Conservation (phyloP, 2,329 filamentous ascomycete genomes). For the Diaporthe sp. region DNA sequence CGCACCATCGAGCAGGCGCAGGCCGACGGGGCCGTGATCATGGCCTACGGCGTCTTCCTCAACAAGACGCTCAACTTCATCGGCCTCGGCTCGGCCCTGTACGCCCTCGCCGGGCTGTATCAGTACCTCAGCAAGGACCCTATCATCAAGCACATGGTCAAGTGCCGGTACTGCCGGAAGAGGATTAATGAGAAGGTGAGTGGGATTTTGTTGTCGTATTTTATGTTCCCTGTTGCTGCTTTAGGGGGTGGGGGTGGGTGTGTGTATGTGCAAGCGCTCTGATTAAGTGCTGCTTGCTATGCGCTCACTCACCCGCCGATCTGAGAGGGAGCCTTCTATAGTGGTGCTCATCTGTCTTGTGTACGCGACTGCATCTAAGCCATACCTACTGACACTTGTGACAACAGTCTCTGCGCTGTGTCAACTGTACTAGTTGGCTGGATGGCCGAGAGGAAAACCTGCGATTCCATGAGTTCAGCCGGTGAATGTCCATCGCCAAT, state of each 20-base stretch:
- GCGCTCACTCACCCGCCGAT: neutral
- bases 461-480: neutral
- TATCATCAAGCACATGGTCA: slow-evolving; percentile 79
- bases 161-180: slow-evolving; percentile 78
- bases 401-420: slow-evolving; percentile 58
- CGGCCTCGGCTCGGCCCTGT: slow-evolving; percentile 75
- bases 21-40: slow-evolving; percentile 78
- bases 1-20: slow-evolving; percentile 79
- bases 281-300: neutral
- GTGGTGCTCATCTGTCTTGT: neutral
- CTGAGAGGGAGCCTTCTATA: neutral
- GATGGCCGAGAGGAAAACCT: slow-evolving; percentile 62
- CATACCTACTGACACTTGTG: neutral
- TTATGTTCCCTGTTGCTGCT: neutral
- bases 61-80: slow-evolving; percentile 76
- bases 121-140: slow-evolving; percentile 73
- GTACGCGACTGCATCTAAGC: neutral
- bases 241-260: neutral
- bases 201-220: neutral
- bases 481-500: neutral
- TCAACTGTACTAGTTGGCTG: slow-evolving; percentile 66
- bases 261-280: neutral
- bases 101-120: slow-evolving; percentile 74
- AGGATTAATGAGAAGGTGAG: slow-evolving; percentile 73
- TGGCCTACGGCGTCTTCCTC: slow-evolving; percentile 73